phyloP scores from a whole-genome alignment of 352 stramenopile genomes.

The Chrysophaeum taylorii region DNA sequence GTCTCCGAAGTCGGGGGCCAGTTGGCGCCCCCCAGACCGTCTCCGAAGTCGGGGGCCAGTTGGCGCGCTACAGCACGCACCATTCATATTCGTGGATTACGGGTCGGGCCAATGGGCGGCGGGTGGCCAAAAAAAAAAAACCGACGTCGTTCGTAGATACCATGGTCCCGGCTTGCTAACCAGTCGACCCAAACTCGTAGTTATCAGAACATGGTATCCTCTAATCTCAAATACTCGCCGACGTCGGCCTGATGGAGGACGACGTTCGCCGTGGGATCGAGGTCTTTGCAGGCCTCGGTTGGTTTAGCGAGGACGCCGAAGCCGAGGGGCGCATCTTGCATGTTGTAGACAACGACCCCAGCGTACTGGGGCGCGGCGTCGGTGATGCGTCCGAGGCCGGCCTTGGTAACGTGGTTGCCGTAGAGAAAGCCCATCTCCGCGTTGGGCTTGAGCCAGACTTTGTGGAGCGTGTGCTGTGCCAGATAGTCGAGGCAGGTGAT shows the following conservation, averaged over 20 bases:
- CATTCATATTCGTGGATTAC: no score
- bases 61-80: no score
- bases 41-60: no score
- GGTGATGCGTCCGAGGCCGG: conserved; percentile 90
- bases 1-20: no score
- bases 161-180: no score
- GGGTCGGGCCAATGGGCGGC: no score
- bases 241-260: conserved; percentile 98
- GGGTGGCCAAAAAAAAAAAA: no score
- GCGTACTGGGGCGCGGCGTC: conserved; percentile 94
- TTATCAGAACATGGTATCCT: conserved; percentile 91
- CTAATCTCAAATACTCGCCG: conserved; percentile 94
- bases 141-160: no score
- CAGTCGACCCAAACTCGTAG: no score
- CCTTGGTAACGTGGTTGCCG: conserved; percentile 98
- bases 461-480: conserved; percentile 96
- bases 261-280: conserved; percentile 90
- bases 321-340: conserved; percentile 93
- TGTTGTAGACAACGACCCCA: conserved; percentile 94
- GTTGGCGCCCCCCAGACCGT: no score
- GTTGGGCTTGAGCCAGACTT: conserved; percentile 98
- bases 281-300: conserved; percentile 80
- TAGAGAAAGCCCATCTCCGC: conserved; percentile 99
- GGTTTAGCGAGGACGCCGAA: conserved; percentile 94
- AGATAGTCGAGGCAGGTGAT: conserved; percentile 98